Percentiles rank a stretch among this genome's conserved stretches.
Conservation (phyloP, 257 asterid genomes). For the Schizonepeta tenuifolia region DNA sequence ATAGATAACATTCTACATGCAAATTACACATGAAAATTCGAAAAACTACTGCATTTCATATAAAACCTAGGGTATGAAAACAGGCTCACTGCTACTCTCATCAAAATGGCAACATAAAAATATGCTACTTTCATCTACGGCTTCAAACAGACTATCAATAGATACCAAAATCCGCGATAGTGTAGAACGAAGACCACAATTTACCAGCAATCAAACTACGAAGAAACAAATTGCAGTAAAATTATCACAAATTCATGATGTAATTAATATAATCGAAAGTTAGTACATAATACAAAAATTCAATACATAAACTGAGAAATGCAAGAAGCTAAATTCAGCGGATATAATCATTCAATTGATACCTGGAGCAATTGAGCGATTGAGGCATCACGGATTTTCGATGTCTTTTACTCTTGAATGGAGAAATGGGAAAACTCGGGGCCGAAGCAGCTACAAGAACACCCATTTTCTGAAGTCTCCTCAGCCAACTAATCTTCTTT, state of each 20-base stretch:
- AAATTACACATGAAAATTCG: slow-evolving; percentile 3
- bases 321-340: neutral
- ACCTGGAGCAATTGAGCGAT: slow-evolving; percentile 43
- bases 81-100: neutral
- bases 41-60: neutral
- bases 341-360: neutral
- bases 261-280: neutral
- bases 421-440: slow-evolving; percentile 25
- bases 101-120: neutral
- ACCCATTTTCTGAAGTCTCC: slow-evolving; percentile 30
- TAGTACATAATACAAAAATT: neutral
- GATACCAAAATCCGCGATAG: neutral
- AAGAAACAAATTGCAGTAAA: neutral
- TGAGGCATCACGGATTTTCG: slow-evolving; percentile 24
- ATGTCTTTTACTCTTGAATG: slow-evolving; percentile 9
- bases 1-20: neutral
- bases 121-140: neutral
- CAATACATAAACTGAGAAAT: neutral
- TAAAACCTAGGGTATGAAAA: neutral
- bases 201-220: neutral
- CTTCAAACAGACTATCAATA: slow-evolving; percentile 12
- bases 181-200: neutral
- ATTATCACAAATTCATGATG: neutral
- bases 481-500: neutral
- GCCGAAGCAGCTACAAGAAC: slow-evolving; percentile 37